Conservation (phyloP, 306 rosid genomes). For the Cucurbita argyrosperma region DNA sequence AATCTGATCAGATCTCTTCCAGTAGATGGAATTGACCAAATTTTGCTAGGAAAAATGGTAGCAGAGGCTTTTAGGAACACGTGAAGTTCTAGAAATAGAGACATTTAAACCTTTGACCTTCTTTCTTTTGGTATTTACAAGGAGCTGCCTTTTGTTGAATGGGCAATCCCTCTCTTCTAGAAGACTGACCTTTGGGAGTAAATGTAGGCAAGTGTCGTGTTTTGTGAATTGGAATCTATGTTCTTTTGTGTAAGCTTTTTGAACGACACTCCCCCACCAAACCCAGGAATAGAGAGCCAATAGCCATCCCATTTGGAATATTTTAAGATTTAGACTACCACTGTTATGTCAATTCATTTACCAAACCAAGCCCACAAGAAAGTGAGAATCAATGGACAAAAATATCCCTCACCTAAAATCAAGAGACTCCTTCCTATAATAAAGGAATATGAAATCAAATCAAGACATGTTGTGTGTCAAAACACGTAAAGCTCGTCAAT, state of each 20-base stretch:
- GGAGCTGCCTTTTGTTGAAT: conserved; percentile 6
- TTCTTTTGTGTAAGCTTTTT: not conserved
- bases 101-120: not conserved
- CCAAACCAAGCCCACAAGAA: no score
- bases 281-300: not conserved
- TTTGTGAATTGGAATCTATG: not conserved
- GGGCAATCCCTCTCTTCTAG: not conserved
- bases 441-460: no score
- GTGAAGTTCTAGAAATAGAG: not conserved
- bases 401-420: no score
- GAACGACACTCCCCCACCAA: not conserved
- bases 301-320: not conserved
- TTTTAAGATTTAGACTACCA: not conserved
- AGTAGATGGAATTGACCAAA: not conserved
- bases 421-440: no score
- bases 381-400: no score
- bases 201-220: not conserved
- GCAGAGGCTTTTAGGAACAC: not conserved
- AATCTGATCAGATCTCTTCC: not conserved
- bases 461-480: no score
- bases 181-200: not conserved
- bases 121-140: not conserved
- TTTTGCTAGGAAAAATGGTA: no score
- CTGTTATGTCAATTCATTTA: no score
- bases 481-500: no score